These are phyloP conservation scores for Parietaria judaica DNA, from an alignment of 306 rosid species.

Conservation along the genomic window DNA sequence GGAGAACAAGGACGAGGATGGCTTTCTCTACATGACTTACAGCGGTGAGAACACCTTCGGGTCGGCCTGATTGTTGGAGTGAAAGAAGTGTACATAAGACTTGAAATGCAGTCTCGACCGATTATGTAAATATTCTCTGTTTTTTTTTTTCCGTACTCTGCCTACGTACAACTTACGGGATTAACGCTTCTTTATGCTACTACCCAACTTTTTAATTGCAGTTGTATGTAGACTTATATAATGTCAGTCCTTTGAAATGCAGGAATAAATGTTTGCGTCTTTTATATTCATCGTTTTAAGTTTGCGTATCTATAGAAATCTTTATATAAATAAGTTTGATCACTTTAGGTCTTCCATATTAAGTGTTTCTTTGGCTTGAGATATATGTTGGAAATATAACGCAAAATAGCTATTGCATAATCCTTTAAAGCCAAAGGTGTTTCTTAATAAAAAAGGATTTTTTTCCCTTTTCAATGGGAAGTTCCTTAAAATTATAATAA, in stretches of 20 bases:
- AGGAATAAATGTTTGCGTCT: neutral
- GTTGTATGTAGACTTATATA: constrained; percentile 11
- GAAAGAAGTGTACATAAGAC: constrained; percentile 20
- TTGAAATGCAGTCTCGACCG: neutral
- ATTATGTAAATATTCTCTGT: constrained; percentile 22
- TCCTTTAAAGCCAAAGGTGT: too few species aligned
- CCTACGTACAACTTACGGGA: constrained; percentile 6
- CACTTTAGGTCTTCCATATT: too few species aligned
- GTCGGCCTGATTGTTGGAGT: constrained; percentile 11
- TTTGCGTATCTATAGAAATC: neutral
- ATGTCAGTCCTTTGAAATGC: constrained; percentile 7
- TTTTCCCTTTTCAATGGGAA: too few species aligned
- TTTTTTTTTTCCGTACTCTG: constrained; percentile 8
- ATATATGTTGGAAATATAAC: too few species aligned
- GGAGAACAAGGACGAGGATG: constrained; percentile 84
- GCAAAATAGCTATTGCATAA: too few species aligned
- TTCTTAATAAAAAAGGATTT: too few species aligned
- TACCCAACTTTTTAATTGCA: constrained; percentile 3
- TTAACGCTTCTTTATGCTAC: constrained; percentile 2
- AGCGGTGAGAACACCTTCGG: constrained; percentile 91
- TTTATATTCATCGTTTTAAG: neutral
- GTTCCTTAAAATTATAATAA: too few species aligned
- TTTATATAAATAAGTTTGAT: too few species aligned
- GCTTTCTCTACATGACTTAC: constrained; percentile 84
- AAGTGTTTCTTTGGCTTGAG: too few species aligned